Conservation (phyloP, 2,329 filamentous ascomycete species). For the Aspergillus spinulosporus region DNA sequence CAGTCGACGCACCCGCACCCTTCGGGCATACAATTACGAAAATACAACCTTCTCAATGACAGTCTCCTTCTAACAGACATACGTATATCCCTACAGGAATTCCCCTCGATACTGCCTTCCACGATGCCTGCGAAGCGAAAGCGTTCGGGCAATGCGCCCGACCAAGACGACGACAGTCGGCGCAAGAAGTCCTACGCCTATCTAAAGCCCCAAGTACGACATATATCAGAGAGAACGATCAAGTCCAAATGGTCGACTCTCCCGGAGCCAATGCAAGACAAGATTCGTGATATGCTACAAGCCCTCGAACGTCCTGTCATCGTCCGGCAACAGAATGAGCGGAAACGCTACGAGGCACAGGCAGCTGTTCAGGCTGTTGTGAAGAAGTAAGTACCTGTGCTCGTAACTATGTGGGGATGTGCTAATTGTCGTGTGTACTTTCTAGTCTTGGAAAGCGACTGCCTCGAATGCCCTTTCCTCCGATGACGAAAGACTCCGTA, state of each 20-base stretch:
- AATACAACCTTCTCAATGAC: neutral
- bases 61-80: neutral
- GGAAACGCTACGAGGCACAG: conserved; percentile 45
- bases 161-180: conserved; percentile 17
- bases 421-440: neutral
- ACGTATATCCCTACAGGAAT: neutral
- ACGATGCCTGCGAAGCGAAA: conserved; percentile 31
- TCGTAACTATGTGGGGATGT: neutral
- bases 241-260: conserved; percentile 49
- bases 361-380: conserved; percentile 43
- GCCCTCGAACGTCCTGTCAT: conserved; percentile 47
- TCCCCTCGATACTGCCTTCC: neutral
- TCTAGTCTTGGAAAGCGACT: conserved; percentile 42
- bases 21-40: no score
- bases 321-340: conserved; percentile 43
- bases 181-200: conserved; percentile 38
- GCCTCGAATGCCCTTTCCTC: conserved; percentile 49
- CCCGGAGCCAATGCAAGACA: conserved; percentile 44
- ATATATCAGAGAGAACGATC: conserved; percentile 45
- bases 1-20: neutral
- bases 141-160: conserved; percentile 25
- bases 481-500: conserved; percentile 41
- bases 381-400: conserved; percentile 38
- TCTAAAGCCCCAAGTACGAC: conserved; percentile 43
- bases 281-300: conserved; percentile 44